These are phyloP conservation scores for Ustilago loliicola DNA, from an alignment of 1,284 basidiomycete genomes.

Conservation along the genomic window DNA sequence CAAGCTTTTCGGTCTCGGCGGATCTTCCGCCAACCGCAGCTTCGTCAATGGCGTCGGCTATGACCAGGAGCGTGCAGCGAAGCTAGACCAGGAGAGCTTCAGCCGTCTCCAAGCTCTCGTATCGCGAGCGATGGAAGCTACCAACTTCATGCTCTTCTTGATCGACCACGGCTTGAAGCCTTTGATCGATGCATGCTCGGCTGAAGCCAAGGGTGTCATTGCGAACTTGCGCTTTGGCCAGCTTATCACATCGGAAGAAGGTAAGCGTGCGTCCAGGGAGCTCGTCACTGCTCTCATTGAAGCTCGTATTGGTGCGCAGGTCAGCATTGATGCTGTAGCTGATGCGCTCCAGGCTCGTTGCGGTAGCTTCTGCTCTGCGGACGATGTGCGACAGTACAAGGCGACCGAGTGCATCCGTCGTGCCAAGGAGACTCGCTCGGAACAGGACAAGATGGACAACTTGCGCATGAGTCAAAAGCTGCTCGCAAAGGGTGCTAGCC, in stretches of 20 bases:
- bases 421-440: slow-evolving; percentile 83
- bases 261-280: slow-evolving; percentile 85
- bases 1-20: slow-evolving; percentile 63
- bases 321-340: slow-evolving; percentile 95
- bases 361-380: slow-evolving; percentile 96
- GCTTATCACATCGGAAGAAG: slow-evolving; percentile 80
- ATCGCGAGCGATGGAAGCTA: slow-evolving; percentile 74
- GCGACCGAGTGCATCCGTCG: slow-evolving; percentile 93
- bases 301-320: slow-evolving; percentile 95
- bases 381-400: slow-evolving; percentile 99
- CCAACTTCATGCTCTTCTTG: slow-evolving; percentile 91
- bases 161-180: slow-evolving; percentile 92
- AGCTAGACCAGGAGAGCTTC: slow-evolving; percentile 83
- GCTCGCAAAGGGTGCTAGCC: slow-evolving; percentile 87
- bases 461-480: slow-evolving; percentile 73
- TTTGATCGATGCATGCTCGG: slow-evolving; percentile 75
- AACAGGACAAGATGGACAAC: slow-evolving; percentile 69
- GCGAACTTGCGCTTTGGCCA: slow-evolving; percentile 57
- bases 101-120: slow-evolving; percentile 80
- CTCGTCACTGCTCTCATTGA: slow-evolving; percentile 83
- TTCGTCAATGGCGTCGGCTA: slow-evolving; percentile 41
- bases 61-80: slow-evolving; percentile 52
- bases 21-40: slow-evolving; percentile 44
- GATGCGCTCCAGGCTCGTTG: slow-evolving; percentile 93
- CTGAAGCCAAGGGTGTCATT: slow-evolving; percentile 53